Conservation (phyloP, 768 basidiomycete genomes). For the Hygrocybe punicea region DNA sequence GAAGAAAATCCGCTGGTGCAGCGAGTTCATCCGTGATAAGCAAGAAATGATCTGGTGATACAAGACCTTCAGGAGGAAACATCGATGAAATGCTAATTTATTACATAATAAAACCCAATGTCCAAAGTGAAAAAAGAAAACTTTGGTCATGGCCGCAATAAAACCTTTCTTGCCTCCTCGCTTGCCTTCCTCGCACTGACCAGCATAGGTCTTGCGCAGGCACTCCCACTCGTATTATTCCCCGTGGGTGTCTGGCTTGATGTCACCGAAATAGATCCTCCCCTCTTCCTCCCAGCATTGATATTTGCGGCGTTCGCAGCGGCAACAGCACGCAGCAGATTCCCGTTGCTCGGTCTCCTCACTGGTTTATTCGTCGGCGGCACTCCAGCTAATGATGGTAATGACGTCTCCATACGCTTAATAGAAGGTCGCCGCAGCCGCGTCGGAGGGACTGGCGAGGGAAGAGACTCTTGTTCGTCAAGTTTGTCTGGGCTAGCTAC, state of each 20-base stretch:
- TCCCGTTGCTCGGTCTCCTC: slow-evolving; percentile 50
- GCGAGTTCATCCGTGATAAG: slow-evolving; percentile 68
- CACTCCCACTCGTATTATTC: slow-evolving; percentile 10
- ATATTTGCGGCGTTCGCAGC: slow-evolving; percentile 47
- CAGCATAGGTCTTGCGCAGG: slow-evolving; percentile 39
- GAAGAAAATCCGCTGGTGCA: slow-evolving; percentile 70
- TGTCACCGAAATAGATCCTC: background rate
- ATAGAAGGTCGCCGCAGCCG: slow-evolving; percentile 54
- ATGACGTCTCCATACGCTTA: slow-evolving; percentile 36
- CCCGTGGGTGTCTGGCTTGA: background rate
- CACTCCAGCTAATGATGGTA: slow-evolving; percentile 4
- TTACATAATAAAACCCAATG: no score
- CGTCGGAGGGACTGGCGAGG: slow-evolving; percentile 43
- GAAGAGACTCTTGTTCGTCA: slow-evolving; percentile 38
- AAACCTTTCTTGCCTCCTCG: slow-evolving; percentile 51
- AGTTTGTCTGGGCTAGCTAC: slow-evolving; percentile 16
- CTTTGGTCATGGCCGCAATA: slow-evolving; percentile 38
- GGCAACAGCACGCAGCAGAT: slow-evolving; percentile 58
- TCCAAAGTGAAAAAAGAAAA: no score
- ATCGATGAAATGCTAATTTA: no score
- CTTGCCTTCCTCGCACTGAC: slow-evolving; percentile 46
- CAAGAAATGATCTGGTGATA: slow-evolving; percentile 48
- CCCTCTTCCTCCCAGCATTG: slow-evolving; percentile 5
- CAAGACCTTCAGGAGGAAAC: slow-evolving; percentile 53
- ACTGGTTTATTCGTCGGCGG: background rate